Evolutionary conservation across 805 yeast species (phyloP), one percentile per base, ranked within the genome.

Genomic region (Saccharomycopsis lassenensis): DNA sequence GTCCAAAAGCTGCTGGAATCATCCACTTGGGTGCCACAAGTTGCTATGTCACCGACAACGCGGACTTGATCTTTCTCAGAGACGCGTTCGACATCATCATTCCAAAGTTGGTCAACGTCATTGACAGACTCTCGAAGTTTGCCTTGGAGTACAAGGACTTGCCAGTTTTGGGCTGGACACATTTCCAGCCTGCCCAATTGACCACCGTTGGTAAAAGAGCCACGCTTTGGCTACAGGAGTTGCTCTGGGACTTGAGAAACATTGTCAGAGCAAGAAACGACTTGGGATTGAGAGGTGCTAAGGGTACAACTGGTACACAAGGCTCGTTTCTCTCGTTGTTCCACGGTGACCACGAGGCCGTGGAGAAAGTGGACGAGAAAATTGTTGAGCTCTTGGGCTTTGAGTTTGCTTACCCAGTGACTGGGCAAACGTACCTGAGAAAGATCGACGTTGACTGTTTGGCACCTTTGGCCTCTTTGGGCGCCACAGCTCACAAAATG

Each of bases 301-400:
- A 91, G 67, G 98, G 98, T 56, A 91, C 98, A 43, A 91, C 98
- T 33, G 98, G 98, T 61, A 91, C 98, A 27, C 98, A 91, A 65
- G 98, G 83, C 39, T 89, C 97, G 1, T 91, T 91, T 72, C 66
- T 91, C 56, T 73, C 96, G 14, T 71, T 91, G 50, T 91, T 86
- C 77, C 93, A 89, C 52, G 97, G 97, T 47, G 79, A 91, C 61
- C 96, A 89, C 61, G 95, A 82, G 56, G 86, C 84, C 64, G 98
- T 91, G 47, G 98, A 91, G 64, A 76, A 67, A 39, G 67, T 91
- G 52, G 98, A 91, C 59, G 77, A 81, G 57, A 78, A 85, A 51
- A 96, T 91, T 42, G 93, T 86, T 40, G 85, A 91, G 61, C 71
- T 91, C 50, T 69, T 87, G 46, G 98, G 97, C 6, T 91, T 91